A percentile compares a stretch with the other conserved stretches of the same genome.
These are phyloP conservation scores for Bodo saltans DNA, from an alignment of 78 protist species.

Conservation along the genomic window DNA sequence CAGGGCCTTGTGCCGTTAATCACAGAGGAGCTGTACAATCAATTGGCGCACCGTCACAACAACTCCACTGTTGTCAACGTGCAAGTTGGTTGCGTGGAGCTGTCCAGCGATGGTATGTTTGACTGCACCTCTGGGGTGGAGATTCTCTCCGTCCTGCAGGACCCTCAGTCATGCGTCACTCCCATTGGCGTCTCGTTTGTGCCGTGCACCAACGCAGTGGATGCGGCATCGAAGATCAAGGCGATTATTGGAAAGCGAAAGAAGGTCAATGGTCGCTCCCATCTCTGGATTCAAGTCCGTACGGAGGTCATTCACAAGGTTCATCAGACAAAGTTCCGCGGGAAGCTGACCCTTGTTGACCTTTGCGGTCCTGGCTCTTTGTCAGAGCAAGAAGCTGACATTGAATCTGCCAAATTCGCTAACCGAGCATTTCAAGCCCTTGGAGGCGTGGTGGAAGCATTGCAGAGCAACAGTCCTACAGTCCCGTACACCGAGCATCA, in stretches of 20 bases:
- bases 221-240: background rate
- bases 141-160: background rate
- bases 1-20: background rate
- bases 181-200: background rate
- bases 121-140: background rate
- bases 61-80: background rate
- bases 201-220: background rate
- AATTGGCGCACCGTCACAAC: background rate
- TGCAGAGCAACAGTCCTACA: conserved; percentile 6
- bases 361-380: conserved; percentile 64
- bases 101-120: background rate
- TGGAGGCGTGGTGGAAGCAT: conserved; percentile 39
- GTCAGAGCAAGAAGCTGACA: conserved; percentile 5
- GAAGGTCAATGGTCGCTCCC: conserved; percentile 38
- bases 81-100: background rate
- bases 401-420: conserved; percentile 42
- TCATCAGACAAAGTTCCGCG: background rate
- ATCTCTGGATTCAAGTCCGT: conserved; percentile 27
- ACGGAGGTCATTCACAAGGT: conserved; percentile 9
- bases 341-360: conserved; percentile 38
- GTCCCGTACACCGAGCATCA: conserved; percentile 49
- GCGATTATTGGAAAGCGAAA: background rate
- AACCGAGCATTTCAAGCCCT: conserved; percentile 36
- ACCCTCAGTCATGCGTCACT: conserved; percentile 2
- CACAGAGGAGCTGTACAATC: background rate